Conservation (phyloP, 2,329 filamentous ascomycete species). For the Exophiala xenobiotica region DNA sequence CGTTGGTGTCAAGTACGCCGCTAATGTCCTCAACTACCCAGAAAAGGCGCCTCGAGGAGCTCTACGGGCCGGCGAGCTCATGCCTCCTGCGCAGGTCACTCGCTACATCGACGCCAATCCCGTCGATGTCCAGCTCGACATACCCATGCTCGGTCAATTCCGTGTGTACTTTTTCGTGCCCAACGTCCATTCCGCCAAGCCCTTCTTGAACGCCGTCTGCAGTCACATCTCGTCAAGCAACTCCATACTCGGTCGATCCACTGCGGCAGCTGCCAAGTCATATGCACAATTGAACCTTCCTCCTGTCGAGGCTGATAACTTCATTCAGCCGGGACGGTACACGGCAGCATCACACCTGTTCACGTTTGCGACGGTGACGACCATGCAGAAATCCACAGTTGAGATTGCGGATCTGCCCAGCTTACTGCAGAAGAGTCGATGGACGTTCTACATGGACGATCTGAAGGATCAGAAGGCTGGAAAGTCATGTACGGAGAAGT, state of each 20-base stretch:
- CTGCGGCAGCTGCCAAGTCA: slow-evolving; percentile 59
- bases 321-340: slow-evolving; percentile 67
- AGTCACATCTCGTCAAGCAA: slow-evolving; percentile 51
- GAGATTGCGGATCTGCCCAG: slow-evolving; percentile 66
- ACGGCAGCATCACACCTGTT: slow-evolving; percentile 66
- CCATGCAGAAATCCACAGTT: slow-evolving; percentile 60
- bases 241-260: slow-evolving; percentile 61
- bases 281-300: slow-evolving; percentile 61
- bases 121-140: slow-evolving; percentile 73
- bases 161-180: slow-evolving; percentile 70
- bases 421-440: slow-evolving; percentile 63
- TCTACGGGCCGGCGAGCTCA: slow-evolving; percentile 45
- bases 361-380: slow-evolving; percentile 68
- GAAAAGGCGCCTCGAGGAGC: slow-evolving; percentile 34
- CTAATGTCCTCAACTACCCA: slow-evolving; percentile 62
- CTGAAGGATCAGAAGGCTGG: slow-evolving; percentile 55
- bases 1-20: slow-evolving; percentile 66
- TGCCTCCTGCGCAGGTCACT: slow-evolving; percentile 69
- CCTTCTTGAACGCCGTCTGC: slow-evolving; percentile 62
- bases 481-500: slow-evolving; percentile 62
- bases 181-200: slow-evolving; percentile 56
- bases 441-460: slow-evolving; percentile 72
- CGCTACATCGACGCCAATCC: slow-evolving; percentile 77
- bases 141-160: slow-evolving; percentile 75
- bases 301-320: slow-evolving; percentile 62